Conservation (phyloP, 2,329 filamentous ascomycete genomes). For the Talaromyces sp. region DNA sequence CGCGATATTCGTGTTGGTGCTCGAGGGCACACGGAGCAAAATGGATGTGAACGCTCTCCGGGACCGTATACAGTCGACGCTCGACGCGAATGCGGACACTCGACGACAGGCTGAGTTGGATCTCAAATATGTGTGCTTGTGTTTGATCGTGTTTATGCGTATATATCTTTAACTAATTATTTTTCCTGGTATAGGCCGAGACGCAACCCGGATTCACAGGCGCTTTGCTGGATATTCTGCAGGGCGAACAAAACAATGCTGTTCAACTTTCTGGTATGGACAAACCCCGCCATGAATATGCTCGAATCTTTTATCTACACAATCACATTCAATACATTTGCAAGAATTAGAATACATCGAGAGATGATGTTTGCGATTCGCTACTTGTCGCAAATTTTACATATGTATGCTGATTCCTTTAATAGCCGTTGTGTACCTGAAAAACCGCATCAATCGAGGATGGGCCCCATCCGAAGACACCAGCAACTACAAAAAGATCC, state of each 20-base stretch:
- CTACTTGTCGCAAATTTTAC: not conserved
- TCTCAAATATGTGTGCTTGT: conserved; percentile 58
- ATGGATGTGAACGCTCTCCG: conserved; percentile 62
- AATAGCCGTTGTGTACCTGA: conserved; percentile 90
- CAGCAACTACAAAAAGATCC: conserved; percentile 69
- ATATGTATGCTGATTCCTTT: not conserved
- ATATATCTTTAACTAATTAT: conserved; percentile 12
- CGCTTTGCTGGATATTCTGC: conserved; percentile 83
- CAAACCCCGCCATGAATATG: conserved; percentile 11
- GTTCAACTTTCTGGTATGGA: conserved; percentile 83
- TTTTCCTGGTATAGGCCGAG: conserved; percentile 65
- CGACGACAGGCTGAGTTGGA: conserved; percentile 63
- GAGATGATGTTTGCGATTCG: too few species aligned
- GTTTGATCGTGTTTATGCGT: not conserved
- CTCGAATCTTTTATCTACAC: conserved; percentile 16
- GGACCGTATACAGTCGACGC: conserved; percentile 62
- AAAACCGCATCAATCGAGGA: conserved; percentile 91
- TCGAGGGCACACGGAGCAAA: conserved; percentile 27
- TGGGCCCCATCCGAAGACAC: conserved; percentile 79
- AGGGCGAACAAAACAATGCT: conserved; percentile 79
- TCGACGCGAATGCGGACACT: conserved; percentile 60
- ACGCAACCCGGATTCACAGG: conserved; percentile 85
- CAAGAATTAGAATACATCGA: not conserved
- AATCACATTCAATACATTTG: not conserved
- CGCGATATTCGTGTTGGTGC: conserved; percentile 25